Evolutionary conservation across 2,329 filamentous ascomycete species (phyloP).

Genomic region (Alternaria gaisen): DNA sequence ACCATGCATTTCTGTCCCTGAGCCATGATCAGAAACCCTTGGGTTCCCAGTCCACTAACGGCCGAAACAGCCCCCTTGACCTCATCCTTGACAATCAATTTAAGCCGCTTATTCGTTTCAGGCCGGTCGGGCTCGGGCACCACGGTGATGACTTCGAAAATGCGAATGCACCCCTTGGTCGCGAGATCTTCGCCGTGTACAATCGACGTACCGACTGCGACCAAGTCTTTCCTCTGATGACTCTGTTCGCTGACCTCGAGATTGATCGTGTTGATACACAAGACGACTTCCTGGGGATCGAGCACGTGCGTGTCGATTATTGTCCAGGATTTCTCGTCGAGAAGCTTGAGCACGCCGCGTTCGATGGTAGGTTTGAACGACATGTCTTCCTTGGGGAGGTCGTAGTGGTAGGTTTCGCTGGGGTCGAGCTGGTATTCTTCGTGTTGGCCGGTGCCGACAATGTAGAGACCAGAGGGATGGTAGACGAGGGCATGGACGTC

Average conservation of each 20-base stretch:
- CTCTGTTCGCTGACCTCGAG: conserved; percentile 92
- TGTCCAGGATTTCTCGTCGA: conserved; percentile 79
- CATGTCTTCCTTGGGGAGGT: conserved; percentile 75
- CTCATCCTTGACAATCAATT: conserved; percentile 87
- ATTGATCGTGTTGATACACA: conserved; percentile 82
- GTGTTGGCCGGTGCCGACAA: conserved; percentile 72
- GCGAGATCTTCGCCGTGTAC: conserved; percentile 91
- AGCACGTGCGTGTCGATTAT: conserved; percentile 80
- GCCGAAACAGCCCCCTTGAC: conserved; percentile 92
- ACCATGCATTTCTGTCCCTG: conserved; percentile 99
- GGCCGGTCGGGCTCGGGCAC: conserved; percentile 87
- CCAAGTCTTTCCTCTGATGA: conserved; percentile 81
- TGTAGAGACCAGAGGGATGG: conserved; percentile 79
- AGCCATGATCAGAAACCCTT: conserved; percentile 86
- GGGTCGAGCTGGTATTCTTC: conserved; percentile 79
- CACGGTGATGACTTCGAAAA: conserved; percentile 91
- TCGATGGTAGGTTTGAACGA: conserved; percentile 72
- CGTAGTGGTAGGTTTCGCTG: conserved; percentile 82
- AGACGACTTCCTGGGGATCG: conserved; percentile 77
- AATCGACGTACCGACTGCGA: conserved; percentile 85
- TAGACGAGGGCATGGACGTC: conserved; percentile 79
- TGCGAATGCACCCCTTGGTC: conserved; percentile 83
- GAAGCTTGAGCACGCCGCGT: conserved; percentile 77
- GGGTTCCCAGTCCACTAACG: conserved; percentile 82
- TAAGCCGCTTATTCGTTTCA: conserved; percentile 85